A percentile compares a stretch with the other conserved stretches of the same genome.
These are phyloP conservation scores for Bolboschoenus planiculmis DNA, from an alignment of 176 grass and related monocot species.

Conservation along the genomic window DNA sequence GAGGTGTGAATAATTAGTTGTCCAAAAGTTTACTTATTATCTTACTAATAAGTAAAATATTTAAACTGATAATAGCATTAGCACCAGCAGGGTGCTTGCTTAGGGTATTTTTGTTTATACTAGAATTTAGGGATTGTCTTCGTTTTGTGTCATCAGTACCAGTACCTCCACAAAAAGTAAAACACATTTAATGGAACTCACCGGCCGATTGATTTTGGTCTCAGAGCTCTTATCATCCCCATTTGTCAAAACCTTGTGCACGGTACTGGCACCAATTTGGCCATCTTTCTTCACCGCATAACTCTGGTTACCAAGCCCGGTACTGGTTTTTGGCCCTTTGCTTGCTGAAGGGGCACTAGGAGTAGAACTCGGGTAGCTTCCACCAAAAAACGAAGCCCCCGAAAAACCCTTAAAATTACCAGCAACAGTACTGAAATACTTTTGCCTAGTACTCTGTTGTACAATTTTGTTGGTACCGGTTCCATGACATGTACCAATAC, in stretches of 20 bases:
- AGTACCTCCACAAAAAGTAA: slow-evolving; percentile 5
- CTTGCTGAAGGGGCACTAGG: slow-evolving; percentile 30
- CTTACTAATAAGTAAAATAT: neutral
- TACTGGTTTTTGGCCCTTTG: slow-evolving; percentile 31
- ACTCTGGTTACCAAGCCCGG: slow-evolving; percentile 33
- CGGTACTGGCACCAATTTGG: slow-evolving; percentile 30
- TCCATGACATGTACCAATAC: slow-evolving; percentile 10
- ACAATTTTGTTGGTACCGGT: slow-evolving; percentile 16
- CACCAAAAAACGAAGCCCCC: slow-evolving; percentile 56
- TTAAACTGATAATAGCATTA: neutral
- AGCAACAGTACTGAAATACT: slow-evolving; percentile 66
- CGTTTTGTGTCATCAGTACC: neutral
- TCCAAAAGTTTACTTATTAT: neutral
- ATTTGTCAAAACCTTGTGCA: slow-evolving; percentile 33
- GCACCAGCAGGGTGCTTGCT: neutral
- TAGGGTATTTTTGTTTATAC: neutral
- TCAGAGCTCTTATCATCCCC: slow-evolving; percentile 46
- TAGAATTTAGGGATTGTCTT: neutral
- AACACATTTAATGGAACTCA: slow-evolving; percentile 41
- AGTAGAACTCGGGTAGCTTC: slow-evolving; percentile 37
- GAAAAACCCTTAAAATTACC: slow-evolving; percentile 60
- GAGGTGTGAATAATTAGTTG: neutral
- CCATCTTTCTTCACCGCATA: slow-evolving; percentile 48
- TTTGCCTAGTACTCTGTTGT: slow-evolving; percentile 33
- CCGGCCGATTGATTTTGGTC: slow-evolving; percentile 43